Evolutionary conservation across 345 rosid species (phyloP), one percentile per base, ranked within the genome.

Genomic region (Salix dunnii): DNA sequence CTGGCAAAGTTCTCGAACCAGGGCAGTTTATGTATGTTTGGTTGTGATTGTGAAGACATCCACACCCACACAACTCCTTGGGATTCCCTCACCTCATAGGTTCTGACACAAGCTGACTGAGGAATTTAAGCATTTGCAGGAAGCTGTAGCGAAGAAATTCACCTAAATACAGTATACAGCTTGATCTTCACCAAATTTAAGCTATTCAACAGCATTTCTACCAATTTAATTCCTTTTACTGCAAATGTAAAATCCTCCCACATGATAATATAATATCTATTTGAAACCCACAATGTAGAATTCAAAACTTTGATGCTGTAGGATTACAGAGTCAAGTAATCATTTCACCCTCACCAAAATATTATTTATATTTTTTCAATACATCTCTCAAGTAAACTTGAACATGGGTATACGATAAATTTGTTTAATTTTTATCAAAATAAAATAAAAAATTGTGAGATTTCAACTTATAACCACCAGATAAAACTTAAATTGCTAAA

Each of bases 41-140:
- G 20, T 28, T 4, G 67, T 63, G 67, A 5, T 31, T 5, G 28
- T 20, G 6, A 81, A 7, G 97, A 92, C 95, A 95, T 93, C 97
- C 97, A 92, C 2, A 95, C 97, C 99, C 97, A 91, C 0, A 89
- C 87, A 74, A 93, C 97, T 66, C 97, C 97, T 78, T 94, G 97
- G 30, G 97, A 92, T 21, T 95, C 99, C 70, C 68, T 90, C 71
- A 88, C 92, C 82, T 88, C 91, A 1, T 87, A 92, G 0, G 92
- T 87, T 79, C 77, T 87, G 53, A 87, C 88, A 73, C 98, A 90
- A 70, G 97, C 98, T 7, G 86, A 81, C 31, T 79, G 86, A 23
- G 98, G 98, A 78, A 91, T 94, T 82, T 84, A 89, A 3, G 95
- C 95, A 71, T 82, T 86, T 10, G 89, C 87, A 10, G 96, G 96